A percentile compares a stretch with the other conserved stretches of the same genome.
phyloP scores from a whole-genome alignment of 441 rosid genomes.

The Jatropha multifida region DNA sequence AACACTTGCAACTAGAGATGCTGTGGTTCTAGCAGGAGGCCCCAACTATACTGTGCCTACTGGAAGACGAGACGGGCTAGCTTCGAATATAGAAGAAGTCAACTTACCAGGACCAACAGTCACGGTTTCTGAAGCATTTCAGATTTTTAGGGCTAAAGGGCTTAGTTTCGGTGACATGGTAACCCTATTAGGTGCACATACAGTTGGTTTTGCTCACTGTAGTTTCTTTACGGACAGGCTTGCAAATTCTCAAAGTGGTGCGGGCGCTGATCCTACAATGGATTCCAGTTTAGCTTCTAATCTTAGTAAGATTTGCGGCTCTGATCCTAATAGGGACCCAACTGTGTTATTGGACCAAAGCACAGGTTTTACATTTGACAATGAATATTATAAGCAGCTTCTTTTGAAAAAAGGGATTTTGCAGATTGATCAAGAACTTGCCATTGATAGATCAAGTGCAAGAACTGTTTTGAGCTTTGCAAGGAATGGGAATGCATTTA shows the following conservation, averaged over 20 bases:
- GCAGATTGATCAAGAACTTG: conserved; percentile 59
- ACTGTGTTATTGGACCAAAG: conserved; percentile 56
- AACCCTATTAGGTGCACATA: conserved; percentile 69
- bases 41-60: conserved; percentile 49
- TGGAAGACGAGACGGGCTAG: conserved; percentile 62
- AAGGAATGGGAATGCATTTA: conserved; percentile 33
- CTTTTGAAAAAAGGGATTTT: conserved; percentile 49
- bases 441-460: conserved; percentile 33
- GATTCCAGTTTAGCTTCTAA: conserved; percentile 41
- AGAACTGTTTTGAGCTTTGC: conserved; percentile 52
- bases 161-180: conserved; percentile 53
- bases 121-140: conserved; percentile 39
- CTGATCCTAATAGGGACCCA: conserved; percentile 29
- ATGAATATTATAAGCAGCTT: conserved; percentile 47
- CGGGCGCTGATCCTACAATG: conserved; percentile 45
- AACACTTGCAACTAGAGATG: conserved; percentile 61
- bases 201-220: conserved; percentile 64
- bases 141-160: conserved; percentile 40
- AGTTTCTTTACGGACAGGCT: conserved; percentile 52
- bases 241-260: conserved; percentile 18
- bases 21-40: conserved; percentile 54
- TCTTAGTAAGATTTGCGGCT: conserved; percentile 41
- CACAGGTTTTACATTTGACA: conserved; percentile 50
- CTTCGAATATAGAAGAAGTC: conserved; percentile 37
- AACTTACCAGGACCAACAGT: conserved; percentile 50